Evolutionary conservation across 1,139 yeast species (phyloP), one percentile per base, ranked within the genome.

Genomic region (Scheffersomyces illinoinensis): DNA sequence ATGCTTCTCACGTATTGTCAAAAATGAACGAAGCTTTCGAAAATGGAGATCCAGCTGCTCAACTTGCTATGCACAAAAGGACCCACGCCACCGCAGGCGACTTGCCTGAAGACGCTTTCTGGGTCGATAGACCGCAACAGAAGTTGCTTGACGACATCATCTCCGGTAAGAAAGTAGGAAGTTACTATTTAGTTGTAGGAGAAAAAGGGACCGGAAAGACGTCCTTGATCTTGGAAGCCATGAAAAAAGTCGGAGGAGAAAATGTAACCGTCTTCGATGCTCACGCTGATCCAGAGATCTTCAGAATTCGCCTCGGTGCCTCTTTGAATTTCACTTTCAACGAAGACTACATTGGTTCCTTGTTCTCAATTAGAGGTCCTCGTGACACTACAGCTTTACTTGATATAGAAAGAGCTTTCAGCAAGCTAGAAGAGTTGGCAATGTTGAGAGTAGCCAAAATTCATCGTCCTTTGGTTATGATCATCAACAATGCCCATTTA

Each of bases 191-290:
- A 57, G 71, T 91, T 19, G 85, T 91, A 57, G 97, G 97, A 24
- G 97, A 91, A 71, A 90, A 91, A 69, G 97, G 97, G 0, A 90
- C 96, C 0, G 97, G 97, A 3, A 91, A 91, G 68, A 88, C 93
- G 0, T 88, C 95, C 1, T 79, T 90, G 73, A 77, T 90, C 39
- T 72, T 88, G 64, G 93, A 89, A 66, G 85, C 93, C 3, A 86
- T 91, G 81, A 83, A 86, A 61, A 83, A 86, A 63, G 85, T 86
- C 1, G 76, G 83, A 53, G 93, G 95, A 1, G 74, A 75, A 59
- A 86, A 88, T 66, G 91, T 92, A 55, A 85, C 92, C 0, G 82
- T 89, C 60, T 78, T 91, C 65, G 96, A 91, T 70, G 96, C 96
- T 1, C 96, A 90, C 67, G 90, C 95, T 0, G 97, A 91, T 69